Evolutionary conservation across 1,284 basidiomycete genomes (phyloP), one percentile per base, ranked within the genome.

Genomic region (Microbotryum saponariae): DNA sequence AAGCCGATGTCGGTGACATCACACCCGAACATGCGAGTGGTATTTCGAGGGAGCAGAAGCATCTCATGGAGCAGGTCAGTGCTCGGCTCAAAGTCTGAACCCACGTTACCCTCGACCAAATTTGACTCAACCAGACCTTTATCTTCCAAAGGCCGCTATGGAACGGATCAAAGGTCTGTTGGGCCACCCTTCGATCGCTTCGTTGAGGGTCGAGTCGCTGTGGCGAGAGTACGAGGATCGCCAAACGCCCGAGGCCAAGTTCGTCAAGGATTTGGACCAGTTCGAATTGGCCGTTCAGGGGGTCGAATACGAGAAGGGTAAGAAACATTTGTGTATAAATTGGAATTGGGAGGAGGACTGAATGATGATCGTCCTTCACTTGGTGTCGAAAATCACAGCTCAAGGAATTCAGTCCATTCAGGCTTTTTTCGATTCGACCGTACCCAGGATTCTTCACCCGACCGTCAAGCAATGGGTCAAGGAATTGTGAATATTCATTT

Each of bases 1-100:
- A 97, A 76, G 94, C 94, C 0, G 89, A 94, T 59, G 93, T 97
- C 4, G 94, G 94, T 2, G 94, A 97, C 72, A 94, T 97, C 60
- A 84, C 92, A 0, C 94, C 94, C 0, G 80, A 85, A 31, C 92
- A 97, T 74, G 65, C 59, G 16, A 59, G 55, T 45, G 86, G 88
- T 0, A 87, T 97, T 8, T 76, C 86, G 0, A 88, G 89, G 69
- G 79, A 80, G 4, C 87, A 91, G 72, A 98, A 98, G 77, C 80
- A 79, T 58, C 78, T 81, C 7, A 78, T 89, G 8, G 91, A 94
- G 78, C 79, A 80, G 49, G 87, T 86, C 55, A 46, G 80, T 71
- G 16, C 16, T 33, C 20, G 12, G 37, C 12, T 42, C 37, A 9
- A 1, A 20, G 20, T 23, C 21, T 50, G 48, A 21, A 14, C 12